Evolutionary conservation across 441 rosid species (phyloP).

Genomic region (Adansonia grandidieri): DNA sequence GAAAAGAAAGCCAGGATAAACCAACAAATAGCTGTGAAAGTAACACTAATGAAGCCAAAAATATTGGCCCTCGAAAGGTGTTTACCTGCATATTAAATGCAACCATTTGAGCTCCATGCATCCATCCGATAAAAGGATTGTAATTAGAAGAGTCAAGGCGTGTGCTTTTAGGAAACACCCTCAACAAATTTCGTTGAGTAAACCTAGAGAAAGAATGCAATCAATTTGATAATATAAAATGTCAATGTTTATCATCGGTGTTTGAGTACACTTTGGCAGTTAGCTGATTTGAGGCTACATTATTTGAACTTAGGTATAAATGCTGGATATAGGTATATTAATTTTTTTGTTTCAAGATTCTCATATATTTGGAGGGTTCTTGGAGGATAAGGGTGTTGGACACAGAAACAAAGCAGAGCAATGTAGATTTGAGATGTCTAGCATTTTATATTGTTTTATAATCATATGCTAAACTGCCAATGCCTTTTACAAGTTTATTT

Average conservation of each 20-base stretch:
- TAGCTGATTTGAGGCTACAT: neutral
- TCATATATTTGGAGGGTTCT: too few relatives aligned
- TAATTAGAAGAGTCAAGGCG: conserved; percentile 71
- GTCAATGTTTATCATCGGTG: neutral
- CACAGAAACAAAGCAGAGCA: too few relatives aligned
- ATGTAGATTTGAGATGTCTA: neutral
- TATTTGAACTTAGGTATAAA: too few relatives aligned
- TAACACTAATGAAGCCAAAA: too few relatives aligned
- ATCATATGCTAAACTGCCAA: neutral
- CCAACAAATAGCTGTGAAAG: too few relatives aligned
- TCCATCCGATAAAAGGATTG: conserved; percentile 73
- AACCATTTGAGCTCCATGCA: conserved; percentile 86
- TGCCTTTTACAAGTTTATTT: neutral
- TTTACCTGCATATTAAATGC: conserved; percentile 88
- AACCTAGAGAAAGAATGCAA: conserved; percentile 39
- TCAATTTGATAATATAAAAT: neutral
- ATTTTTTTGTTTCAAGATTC: too few relatives aligned
- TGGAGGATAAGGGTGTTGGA: too few relatives aligned
- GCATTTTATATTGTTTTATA: neutral
- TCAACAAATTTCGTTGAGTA: conserved; percentile 59
- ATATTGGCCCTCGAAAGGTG: neutral
- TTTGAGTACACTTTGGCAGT: neutral
- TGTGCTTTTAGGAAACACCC: conserved; percentile 70
- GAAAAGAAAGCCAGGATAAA: conserved; percentile 6
- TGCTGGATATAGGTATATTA: too few relatives aligned